Base-by-base conservation (phyloP, 2,329 filamentous ascomycete genomes). In the Pseudogymnoascus sp. region DNA sequence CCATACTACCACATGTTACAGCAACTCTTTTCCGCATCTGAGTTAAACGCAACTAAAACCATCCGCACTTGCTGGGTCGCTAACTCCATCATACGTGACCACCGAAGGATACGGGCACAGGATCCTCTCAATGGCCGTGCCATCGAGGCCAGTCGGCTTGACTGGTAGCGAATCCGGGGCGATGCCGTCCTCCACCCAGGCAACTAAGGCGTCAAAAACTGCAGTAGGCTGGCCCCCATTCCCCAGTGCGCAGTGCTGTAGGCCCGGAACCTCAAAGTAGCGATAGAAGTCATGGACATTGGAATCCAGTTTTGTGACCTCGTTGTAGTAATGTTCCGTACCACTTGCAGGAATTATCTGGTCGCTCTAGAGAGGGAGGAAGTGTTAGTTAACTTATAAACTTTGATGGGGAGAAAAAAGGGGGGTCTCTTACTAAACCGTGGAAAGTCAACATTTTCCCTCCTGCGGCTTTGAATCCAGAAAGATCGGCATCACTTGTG, bases 161-260 rank as follows among this genome's bases (percentile, higher is more conserved):
- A 59, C 34, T 31, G 60, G 37, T 53, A 68, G 37, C 3, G 61
- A 40, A 12, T 72, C 69, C 1, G 73, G 73, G 0, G 66, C 66
- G 14, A 64, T 68, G 5, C 72, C 72, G 4, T 74, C 66, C 60
- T 75, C 73, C 11, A 74, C 73, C 72, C 73, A 75, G 1, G 66
- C 62, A 7, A 66, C 66, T 7, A 75, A 61, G 40, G 69, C 68
- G 14, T 66, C 69, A 40, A 74, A 74, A 1, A 71, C 60, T 1
- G 49, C 31, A 7, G 31, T 61, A 2, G 74, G 73, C 49, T 68
- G 63, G 9, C 65, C 67, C 0, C 73, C 71, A 3, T 56, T 34
- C 1, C 74, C 75, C 9, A 69, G 67, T 12, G 40, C 63, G 64
- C 75, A 76, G 63, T 77, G 75, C 0, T 59, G 66, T 4, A 76